Percentiles rank a stretch among this genome's conserved stretches.
These are phyloP conservation scores for Chloris gayana DNA, from an alignment of 176 grass and related monocot species.

Conservation along the genomic window DNA sequence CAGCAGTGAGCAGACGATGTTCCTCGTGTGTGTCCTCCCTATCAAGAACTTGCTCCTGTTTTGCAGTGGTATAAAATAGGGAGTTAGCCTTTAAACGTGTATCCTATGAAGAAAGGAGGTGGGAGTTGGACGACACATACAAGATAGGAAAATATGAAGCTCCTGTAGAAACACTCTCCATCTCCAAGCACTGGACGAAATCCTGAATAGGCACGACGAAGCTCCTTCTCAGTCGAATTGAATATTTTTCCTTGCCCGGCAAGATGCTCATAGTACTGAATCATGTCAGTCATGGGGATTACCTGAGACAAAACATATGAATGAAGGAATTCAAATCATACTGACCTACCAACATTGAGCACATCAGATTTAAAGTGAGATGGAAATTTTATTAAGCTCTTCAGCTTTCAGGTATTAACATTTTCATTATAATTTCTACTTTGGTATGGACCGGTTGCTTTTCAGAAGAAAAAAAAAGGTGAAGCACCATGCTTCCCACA, in stretches of 20 bases:
- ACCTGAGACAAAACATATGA: constrained; percentile 33
- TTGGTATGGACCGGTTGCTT: constrained; percentile 11
- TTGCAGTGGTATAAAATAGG: not conserved
- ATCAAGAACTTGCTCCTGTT: constrained; percentile 58
- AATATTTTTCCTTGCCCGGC: not conserved
- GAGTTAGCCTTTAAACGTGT: constrained; percentile 22
- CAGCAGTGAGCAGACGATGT: constrained; percentile 26
- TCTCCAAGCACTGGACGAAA: constrained; percentile 39
- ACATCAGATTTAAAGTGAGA: not conserved
- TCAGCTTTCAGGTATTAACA: constrained; percentile 5
- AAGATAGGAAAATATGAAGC: constrained; percentile 53
- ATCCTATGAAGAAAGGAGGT: constrained; percentile 27
- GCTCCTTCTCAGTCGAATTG: not conserved
- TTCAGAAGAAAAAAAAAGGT: constrained; percentile 4
- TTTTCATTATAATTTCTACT: not conserved
- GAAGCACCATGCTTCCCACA: not conserved
- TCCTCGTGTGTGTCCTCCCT: constrained; percentile 43
- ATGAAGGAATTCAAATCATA: constrained; percentile 11
- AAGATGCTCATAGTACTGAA: not conserved
- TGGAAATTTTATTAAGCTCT: not conserved
- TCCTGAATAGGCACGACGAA: constrained; percentile 1
- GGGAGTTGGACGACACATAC: no score
- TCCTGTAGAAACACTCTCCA: constrained; percentile 55
- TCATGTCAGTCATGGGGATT: not conserved
- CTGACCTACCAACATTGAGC: constrained; percentile 5